A percentile compares a stretch with the other conserved stretches of the same genome.
Evolutionary conservation across 306 rosid species (phyloP).

Genomic region (Crotalaria pallida): DNA sequence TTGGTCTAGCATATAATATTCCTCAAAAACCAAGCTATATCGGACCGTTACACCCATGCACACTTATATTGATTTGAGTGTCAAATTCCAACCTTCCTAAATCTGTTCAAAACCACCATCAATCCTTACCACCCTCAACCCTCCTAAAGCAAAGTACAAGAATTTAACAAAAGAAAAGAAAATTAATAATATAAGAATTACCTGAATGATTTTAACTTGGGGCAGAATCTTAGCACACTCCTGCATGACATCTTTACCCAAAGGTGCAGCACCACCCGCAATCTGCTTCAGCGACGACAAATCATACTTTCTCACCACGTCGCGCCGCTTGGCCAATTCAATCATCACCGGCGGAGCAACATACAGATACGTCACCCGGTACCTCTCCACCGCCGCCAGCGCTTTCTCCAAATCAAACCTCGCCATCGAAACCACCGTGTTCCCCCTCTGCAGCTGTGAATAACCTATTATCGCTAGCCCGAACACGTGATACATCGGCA

Average conservation of each 20-base stretch:
- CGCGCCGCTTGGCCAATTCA: conserved; percentile 22
- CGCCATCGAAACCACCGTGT: conserved; percentile 34
- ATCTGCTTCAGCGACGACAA: conserved; percentile 34
- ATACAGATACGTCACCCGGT: conserved; percentile 28
- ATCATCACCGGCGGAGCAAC: conserved; percentile 41
- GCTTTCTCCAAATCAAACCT: conserved; percentile 32
- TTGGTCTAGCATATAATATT: too few relatives aligned
- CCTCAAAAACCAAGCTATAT: too few relatives aligned
- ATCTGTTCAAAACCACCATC: too few relatives aligned
- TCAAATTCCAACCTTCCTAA: too few relatives aligned
- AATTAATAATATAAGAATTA: background rate
- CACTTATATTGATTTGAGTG: too few relatives aligned
- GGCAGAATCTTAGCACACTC: conserved; percentile 31
- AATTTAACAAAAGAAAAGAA: too few relatives aligned
- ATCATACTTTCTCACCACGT: conserved; percentile 18
- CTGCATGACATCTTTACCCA: conserved; percentile 38
- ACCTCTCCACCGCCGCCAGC: conserved; percentile 29
- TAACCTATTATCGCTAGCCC: conserved; percentile 29
- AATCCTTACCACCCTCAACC: too few relatives aligned
- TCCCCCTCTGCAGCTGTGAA: conserved; percentile 39
- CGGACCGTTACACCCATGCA: too few relatives aligned
- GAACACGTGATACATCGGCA: conserved; percentile 42
- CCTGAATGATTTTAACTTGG: conserved; percentile 25
- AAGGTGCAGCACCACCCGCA: conserved; percentile 34
- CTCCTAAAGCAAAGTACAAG: too few relatives aligned